Base-by-base conservation (phyloP, 2,329 filamentous ascomycete genomes). In the Colletotrichum siamense region DNA sequence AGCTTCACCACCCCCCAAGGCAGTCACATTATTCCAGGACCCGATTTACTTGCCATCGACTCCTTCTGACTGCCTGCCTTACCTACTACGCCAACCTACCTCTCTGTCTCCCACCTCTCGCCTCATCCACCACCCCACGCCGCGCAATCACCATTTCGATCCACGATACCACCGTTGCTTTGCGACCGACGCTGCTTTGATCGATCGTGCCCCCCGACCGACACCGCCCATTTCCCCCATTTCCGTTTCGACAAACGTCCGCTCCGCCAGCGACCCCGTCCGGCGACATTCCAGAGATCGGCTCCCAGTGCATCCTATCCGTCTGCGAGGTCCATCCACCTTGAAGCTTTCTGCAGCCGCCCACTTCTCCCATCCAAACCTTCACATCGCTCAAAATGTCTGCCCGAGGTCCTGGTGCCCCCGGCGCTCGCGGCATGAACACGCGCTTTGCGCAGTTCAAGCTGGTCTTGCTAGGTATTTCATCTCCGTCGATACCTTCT, bases 391-490 rank as follows among this genome's bases (percentile, higher is more conserved):
- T 80, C 84, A 89, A 82, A 85, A 99, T 99, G 96, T 95, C 96
- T 87, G 92, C 95, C 86, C 93, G 96, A 92, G 92, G 93, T 88
- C 76, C 76, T 61, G 77, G 75, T 73, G 77, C 63, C 62, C 88
- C 90, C 82, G 91, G 90, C 82, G 87, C 89, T 81, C 91, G 91
- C 82, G 91, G 90, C 84, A 87, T 90, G 90, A 92, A 93, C 93
- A 92, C 95, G 87, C 94, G 96, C 83, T 99, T 99, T 87, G 96
- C 97, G 82, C 97, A 99, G 91, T 99, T 99, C 89, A 99, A 99
- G 91, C 92, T 99, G 82, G 97, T 99, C 80, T 90, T 99, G 84
- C 91, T 99, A 79, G 97, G 97, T 99, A 92, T 81, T 94, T 83
- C 55, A 69, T 68, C n/a, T 49, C 36, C 52, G 15, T 28, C 12